These are phyloP conservation scores for Dichotomocladium elegans DNA, from an alignment of 371 early-diverging fungal species.

Conservation along the genomic window DNA sequence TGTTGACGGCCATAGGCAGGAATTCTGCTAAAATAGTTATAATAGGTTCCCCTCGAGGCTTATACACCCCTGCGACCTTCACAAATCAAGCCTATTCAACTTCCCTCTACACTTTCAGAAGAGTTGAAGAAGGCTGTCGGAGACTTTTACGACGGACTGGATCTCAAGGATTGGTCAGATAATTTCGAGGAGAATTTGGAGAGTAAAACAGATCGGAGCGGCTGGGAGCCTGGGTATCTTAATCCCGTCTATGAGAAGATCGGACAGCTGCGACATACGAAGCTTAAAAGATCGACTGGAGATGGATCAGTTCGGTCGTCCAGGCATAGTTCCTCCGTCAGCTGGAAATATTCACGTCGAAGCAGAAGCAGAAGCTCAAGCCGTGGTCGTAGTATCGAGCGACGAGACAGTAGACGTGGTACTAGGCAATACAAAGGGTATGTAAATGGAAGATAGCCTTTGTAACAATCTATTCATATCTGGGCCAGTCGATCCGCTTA, in stretches of 20 bases:
- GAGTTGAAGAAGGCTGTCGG: constrained; percentile 32
- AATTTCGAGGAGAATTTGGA: constrained; percentile 18
- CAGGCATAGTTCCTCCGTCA: constrained; percentile 8
- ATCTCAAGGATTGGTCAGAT: constrained; percentile 18
- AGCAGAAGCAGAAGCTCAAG: not conserved
- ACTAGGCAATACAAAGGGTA: not conserved
- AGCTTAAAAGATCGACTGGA: constrained; percentile 1
- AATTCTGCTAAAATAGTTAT: not conserved
- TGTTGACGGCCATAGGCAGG: not conserved
- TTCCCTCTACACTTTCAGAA: constrained; percentile 18
- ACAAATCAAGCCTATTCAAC: constrained; percentile 25
- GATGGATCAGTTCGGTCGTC: not conserved
- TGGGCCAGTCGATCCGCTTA: constrained; percentile 10
- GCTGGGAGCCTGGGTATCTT: constrained; percentile 57
- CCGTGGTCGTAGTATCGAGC: not conserved
- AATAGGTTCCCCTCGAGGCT: constrained; percentile 26
- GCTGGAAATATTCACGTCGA: constrained; percentile 17
- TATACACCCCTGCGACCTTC: constrained; percentile 47
- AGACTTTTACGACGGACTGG: constrained; percentile 45
- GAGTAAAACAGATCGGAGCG: constrained; percentile 41
- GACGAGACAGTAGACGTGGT: constrained; percentile 1
- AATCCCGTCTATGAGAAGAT: constrained; percentile 34
- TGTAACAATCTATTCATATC: not conserved
- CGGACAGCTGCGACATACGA: constrained; percentile 4
- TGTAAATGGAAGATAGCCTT: not conserved